phyloP scores from a whole-genome alignment of 768 basidiomycete genomes.

The Rickenella mellea region DNA sequence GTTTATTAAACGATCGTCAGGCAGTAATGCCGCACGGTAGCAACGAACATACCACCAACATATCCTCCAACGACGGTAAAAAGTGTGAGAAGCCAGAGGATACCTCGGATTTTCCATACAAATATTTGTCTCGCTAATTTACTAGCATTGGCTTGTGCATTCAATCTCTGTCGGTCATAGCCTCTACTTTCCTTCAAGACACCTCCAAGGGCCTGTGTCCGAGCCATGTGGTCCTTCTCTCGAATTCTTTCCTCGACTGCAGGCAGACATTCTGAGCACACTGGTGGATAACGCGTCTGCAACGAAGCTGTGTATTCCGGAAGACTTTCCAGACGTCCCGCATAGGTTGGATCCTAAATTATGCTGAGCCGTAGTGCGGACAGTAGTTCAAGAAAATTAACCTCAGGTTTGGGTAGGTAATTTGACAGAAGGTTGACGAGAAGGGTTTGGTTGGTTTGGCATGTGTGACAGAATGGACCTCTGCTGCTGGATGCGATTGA shows the following conservation, averaged over 20 bases:
- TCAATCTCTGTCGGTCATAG: slow-evolving; percentile 46
- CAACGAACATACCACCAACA: slow-evolving; percentile 31
- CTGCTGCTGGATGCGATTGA: slow-evolving; percentile 28
- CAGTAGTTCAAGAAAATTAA: slow-evolving; percentile 26
- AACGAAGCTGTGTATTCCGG: slow-evolving; percentile 69
- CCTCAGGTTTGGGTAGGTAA: slow-evolving; percentile 74
- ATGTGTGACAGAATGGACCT: slow-evolving; percentile 74
- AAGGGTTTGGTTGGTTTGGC: slow-evolving; percentile 89
- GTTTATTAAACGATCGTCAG: too few species aligned
- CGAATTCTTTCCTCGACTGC: slow-evolving; percentile 76
- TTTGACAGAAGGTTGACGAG: slow-evolving; percentile 80
- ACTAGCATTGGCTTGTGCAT: too few species aligned
- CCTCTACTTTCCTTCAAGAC: slow-evolving; percentile 60
- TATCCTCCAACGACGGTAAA: slow-evolving; percentile 32
- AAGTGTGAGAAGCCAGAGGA: slow-evolving; percentile 50
- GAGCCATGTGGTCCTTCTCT: slow-evolving; percentile 75
- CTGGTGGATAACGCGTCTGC: slow-evolving; percentile 77
- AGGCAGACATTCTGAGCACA: slow-evolving; percentile 68
- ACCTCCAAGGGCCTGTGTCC: slow-evolving; percentile 62
- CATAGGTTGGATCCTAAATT: slow-evolving; percentile 69
- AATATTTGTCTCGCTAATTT: slow-evolving; percentile 40
- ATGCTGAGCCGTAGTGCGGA: slow-evolving; percentile 2
- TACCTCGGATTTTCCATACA: slow-evolving; percentile 63
- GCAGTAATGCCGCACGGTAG: too few species aligned
- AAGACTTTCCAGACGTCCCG: slow-evolving; percentile 48